Conservation (phyloP, 2,329 filamentous ascomycete genomes). For the Fusarium pilosicola region DNA sequence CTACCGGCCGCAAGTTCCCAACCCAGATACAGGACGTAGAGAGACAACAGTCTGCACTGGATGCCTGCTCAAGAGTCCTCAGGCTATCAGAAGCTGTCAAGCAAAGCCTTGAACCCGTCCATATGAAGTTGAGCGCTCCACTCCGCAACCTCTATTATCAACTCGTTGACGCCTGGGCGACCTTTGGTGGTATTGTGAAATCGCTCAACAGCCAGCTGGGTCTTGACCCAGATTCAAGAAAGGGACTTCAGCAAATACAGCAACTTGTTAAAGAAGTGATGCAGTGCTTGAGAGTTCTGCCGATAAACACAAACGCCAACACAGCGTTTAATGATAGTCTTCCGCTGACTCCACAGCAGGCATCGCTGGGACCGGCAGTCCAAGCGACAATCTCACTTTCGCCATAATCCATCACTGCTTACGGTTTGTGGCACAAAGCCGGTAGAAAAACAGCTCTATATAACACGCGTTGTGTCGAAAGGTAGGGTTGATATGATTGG, state of each 20-base stretch:
- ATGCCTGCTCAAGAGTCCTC: neutral
- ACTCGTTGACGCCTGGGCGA: neutral
- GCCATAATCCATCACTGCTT: neutral
- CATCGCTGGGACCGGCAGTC: neutral
- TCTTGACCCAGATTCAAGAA: neutral
- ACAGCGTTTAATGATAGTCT: rapidly evolving
- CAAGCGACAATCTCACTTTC: neutral
- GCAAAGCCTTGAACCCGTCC: neutral
- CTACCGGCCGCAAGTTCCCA: neutral
- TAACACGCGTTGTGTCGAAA: too few relatives aligned
- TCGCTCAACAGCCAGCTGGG: neutral
- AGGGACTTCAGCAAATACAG: neutral
- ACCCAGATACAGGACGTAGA: neutral
- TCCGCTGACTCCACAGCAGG: neutral
- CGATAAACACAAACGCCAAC: neutral
- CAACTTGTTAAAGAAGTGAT: neutral
- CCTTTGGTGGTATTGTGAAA: neutral
- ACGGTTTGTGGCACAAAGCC: too few relatives aligned
- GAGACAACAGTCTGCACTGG: neutral
- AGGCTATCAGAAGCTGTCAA: neutral
- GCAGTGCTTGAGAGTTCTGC: neutral
- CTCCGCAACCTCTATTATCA: neutral
- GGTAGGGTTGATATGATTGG: too few relatives aligned
- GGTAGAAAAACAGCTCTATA: too few relatives aligned
- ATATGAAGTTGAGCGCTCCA: neutral